phyloP scores from a whole-genome alignment of 257 asterid genomes.

The Solanum lycopersicoides region DNA sequence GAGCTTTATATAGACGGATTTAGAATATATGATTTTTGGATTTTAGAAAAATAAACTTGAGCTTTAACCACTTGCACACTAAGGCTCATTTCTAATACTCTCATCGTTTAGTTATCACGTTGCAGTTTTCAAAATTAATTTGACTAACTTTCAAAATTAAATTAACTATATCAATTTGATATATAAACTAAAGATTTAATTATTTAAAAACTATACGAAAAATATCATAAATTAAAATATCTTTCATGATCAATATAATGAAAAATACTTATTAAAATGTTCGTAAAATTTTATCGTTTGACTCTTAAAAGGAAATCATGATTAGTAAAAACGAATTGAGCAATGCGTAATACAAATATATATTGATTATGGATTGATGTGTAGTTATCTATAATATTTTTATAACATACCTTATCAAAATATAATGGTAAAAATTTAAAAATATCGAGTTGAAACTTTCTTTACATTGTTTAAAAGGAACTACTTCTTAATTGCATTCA shows the following conservation, averaged over 20 bases:
- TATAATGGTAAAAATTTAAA: background rate
- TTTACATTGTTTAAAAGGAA: background rate
- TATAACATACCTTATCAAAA: background rate
- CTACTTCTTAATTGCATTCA: background rate
- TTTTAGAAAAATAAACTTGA: too few species aligned
- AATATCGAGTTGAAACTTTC: background rate
- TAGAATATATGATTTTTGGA: too few species aligned
- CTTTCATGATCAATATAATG: too few species aligned
- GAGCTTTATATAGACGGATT: too few species aligned
- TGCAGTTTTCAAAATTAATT: background rate
- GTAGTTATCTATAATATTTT: background rate
- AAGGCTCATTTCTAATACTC: background rate
- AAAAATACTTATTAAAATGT: too few species aligned
- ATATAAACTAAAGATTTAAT: too few species aligned
- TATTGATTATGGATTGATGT: background rate
- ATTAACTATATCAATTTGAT: too few species aligned
- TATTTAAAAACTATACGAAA: too few species aligned
- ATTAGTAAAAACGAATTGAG: background rate
- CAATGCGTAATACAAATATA: background rate
- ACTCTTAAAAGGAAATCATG: too few species aligned
- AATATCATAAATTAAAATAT: too few species aligned
- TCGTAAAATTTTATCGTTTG: rapidly evolving
- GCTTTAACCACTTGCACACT: too few species aligned
- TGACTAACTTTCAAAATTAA: background rate
- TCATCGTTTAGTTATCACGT: background rate